phyloP scores from a whole-genome alignment of 306 rosid genomes.

The Ceratonia siliqua region DNA sequence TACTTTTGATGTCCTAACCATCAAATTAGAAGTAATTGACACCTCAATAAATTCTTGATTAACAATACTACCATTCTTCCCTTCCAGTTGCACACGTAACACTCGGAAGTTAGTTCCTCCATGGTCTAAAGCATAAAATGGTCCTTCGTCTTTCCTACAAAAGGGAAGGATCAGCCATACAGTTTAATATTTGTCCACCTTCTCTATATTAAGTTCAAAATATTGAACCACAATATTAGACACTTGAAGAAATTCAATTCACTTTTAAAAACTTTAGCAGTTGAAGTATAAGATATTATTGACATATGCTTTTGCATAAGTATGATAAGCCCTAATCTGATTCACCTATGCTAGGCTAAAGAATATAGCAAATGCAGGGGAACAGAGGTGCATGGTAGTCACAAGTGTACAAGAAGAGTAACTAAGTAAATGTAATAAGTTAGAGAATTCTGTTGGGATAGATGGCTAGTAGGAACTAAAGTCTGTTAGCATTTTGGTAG shows the following conservation, averaged over 20 bases:
- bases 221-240: not conserved
- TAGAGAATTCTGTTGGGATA: no score
- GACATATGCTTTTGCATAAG: not conserved
- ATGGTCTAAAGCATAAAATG: constrained; percentile 86
- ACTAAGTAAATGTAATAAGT: no score
- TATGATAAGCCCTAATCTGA: no score
- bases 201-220: not conserved
- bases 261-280: not conserved
- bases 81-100: constrained; percentile 81
- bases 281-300: not conserved
- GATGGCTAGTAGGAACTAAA: no score
- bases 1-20: constrained; percentile 76
- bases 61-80: constrained; percentile 59
- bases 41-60: constrained; percentile 71
- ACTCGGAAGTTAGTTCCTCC: constrained; percentile 96
- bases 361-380: no score
- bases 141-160: constrained; percentile 74
- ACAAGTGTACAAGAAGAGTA: no score
- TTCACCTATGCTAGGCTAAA: no score
- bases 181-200: not conserved
- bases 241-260: no score
- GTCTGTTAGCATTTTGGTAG: no score
- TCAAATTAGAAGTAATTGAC: constrained; percentile 74
- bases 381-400: no score
- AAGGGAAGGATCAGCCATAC: not conserved